Base-by-base conservation (phyloP, 78 protist genomes). In the Guillardia theta region DNA sequence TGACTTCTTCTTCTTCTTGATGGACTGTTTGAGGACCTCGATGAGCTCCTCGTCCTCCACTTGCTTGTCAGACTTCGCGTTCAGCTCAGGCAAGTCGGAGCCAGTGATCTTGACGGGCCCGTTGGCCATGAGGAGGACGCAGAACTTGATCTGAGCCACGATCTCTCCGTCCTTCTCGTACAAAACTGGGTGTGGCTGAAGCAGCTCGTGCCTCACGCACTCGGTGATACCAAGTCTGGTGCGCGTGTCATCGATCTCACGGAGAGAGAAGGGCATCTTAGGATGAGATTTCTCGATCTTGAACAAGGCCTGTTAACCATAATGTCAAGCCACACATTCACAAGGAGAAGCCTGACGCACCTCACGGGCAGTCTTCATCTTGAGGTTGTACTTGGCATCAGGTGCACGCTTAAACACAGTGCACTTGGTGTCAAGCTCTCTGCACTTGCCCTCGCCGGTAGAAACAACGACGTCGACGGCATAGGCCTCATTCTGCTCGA, bases 161-260 rank as follows among this genome's bases (percentile, higher is more conserved):
- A n/a, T 78, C 90, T 78, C 90, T 4, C 44, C 39, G 8, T 78
- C 90, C 33, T 43, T 37, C 90, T 98, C 99, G 93, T 45, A 92
- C 78, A 98, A 95, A 24, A 98, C 99, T 48, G 99, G 99, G 97
- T 96, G 98, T 5, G 97, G 58, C 30, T 80, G 78, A 70, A 99
- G 88, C 36, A 98, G 94, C 30, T 39, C 95, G 97, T 98, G 99
- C 93, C 88, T 47, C 53, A 96, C 64, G 92, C 95, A 92, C 96
- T 99, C 99, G 87, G 45, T 58, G 90, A 98, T 43, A 87, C 99
- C 99, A 15, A 46, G 39, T 45, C 90, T 45, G 24, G 24, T 30
- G 90, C 90, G 90, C 0, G 90, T 1, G 48, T 97, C 97, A 94
- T 97, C 98, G 47, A 95, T 0, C 43, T 93, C 96, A 39, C 95